Evolutionary conservation across 305 asterid species (phyloP).

Genomic region (Coffea humblotiana): DNA sequence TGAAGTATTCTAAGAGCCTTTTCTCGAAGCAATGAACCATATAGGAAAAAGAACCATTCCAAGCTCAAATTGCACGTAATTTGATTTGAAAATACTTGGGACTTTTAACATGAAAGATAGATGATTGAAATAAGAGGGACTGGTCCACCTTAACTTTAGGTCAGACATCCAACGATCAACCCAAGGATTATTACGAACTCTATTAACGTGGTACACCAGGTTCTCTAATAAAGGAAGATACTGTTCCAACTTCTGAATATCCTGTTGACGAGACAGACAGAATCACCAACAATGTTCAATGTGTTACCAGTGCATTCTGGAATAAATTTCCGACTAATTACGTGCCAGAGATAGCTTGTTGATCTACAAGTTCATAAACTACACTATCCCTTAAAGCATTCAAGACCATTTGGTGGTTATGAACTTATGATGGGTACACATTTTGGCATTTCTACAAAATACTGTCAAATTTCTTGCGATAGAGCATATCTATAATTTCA

Average conservation of each 20-base stretch:
- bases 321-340: neutral
- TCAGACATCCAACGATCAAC: constrained; percentile 39
- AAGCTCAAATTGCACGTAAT: constrained; percentile 47
- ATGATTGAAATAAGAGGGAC: constrained; percentile 39
- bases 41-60: constrained; percentile 56
- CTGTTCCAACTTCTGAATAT: constrained; percentile 61
- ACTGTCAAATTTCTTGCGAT: neutral
- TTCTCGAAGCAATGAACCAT: constrained; percentile 54
- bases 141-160: constrained; percentile 60
- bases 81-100: constrained; percentile 49
- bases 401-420: neutral
- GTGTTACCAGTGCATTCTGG: neutral
- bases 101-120: constrained; percentile 34
- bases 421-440: neutral
- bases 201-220: constrained; percentile 37
- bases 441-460: neutral
- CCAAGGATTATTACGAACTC: constrained; percentile 14
- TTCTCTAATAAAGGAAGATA: constrained; percentile 62
- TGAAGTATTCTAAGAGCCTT: constrained; percentile 50
- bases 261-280: constrained; percentile 35
- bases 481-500: neutral
- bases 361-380: neutral
- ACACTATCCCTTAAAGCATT: neutral
- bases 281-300: neutral
- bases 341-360: neutral